Evolutionary conservation across 345 rosid genomes (phyloP).

Genomic region (Conringia planisiliqua): DNA sequence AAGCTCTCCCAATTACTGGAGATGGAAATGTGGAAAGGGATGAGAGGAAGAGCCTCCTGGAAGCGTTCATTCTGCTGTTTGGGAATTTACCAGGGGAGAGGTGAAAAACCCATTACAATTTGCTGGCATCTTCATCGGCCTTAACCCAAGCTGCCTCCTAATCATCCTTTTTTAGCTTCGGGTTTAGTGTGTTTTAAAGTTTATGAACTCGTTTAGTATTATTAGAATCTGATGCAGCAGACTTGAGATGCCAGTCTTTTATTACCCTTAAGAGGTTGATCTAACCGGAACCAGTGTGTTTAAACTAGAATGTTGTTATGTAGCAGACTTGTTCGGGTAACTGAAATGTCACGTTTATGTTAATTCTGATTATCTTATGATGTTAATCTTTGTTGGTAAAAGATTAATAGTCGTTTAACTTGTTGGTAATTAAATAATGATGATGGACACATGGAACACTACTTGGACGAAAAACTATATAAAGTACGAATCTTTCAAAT

Average conservation of each 20-base stretch:
- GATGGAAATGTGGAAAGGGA: constrained; percentile 34
- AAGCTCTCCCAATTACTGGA: constrained; percentile 50
- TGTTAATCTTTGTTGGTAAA: background rate
- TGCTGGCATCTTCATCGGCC: background rate
- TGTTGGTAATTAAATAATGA: background rate
- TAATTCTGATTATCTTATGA: background rate
- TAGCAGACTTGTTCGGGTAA: background rate
- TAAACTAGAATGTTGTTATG: background rate
- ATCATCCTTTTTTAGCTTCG: background rate
- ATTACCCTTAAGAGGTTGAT: background rate
- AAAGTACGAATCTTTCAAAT: background rate
- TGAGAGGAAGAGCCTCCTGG: constrained; percentile 5
- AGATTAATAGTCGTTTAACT: background rate
- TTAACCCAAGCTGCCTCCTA: background rate
- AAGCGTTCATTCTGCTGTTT: background rate
- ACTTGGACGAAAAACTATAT: background rate
- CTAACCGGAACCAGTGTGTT: background rate
- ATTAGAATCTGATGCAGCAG: background rate
- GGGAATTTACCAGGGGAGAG: background rate
- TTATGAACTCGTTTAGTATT: background rate
- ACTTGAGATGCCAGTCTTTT: background rate
- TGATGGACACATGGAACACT: background rate
- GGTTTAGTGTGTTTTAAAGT: background rate
- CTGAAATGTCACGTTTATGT: background rate
- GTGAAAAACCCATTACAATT: background rate